Evolutionary conservation across 345 rosid genomes (phyloP), one percentile per base, ranked within the genome.

Genomic region (Eucalyptus marginata): DNA sequence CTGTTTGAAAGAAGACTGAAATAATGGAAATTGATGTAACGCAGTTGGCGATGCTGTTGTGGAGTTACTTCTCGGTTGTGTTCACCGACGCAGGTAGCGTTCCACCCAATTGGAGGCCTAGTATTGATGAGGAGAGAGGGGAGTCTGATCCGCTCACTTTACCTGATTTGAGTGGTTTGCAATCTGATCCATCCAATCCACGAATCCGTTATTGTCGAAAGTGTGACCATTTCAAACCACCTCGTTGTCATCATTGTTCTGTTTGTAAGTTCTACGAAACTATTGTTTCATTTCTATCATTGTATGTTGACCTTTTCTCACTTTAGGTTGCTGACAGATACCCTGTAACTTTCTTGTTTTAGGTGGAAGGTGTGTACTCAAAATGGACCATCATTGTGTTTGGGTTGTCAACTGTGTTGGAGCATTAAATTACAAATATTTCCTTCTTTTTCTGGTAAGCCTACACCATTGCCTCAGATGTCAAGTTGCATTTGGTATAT

Each of bases 381-480:
- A 97, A 93, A 98, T 98, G 99, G 99, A 98, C 85, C 99, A 96
- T 89, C 99, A 98, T 93, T 98, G 99, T 92, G 97, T 98, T 44
- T 98, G 99, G 99, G 99, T 98, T 94, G 99, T 98, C 79, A 97
- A 96, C 90, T 98, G 99, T 88, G 99, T 98, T 52, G 99, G 99
- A 49, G 99, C 98, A 7, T 93, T 95, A 86, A 97, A 97, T 91
- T 98, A 97, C 90, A 98, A 98, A 93, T 97, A 95, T 86, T 98
- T 98, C 88, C 98, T 98, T 91, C 97, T 98, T 88, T 98, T 97
- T 91, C 92, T 98, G 99, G 99, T 97, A 92, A 90, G 99, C 91
- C 85, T 88, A 80, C 66, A 88, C 29, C 80, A 62, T 33, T 76
- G 47, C 84, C 27, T 40, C 27, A 11, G 13, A 66, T 52, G 83